These are phyloP conservation scores for Calocybe indica DNA, from an alignment of 768 basidiomycete species.

Conservation along the genomic window DNA sequence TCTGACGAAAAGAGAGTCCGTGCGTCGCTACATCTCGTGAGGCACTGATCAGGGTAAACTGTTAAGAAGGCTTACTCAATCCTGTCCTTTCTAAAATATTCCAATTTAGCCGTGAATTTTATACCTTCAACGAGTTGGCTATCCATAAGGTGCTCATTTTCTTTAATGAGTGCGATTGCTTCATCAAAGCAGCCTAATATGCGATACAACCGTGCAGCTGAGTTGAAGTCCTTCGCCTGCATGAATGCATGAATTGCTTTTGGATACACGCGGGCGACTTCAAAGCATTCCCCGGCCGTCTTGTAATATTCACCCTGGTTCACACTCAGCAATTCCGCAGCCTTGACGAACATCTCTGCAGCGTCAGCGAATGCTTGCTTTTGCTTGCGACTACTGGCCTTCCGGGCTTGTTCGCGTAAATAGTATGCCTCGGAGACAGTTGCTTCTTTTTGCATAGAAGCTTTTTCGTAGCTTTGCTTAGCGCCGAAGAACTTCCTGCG, in stretches of 20 bases:
- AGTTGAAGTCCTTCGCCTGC: conserved; percentile 33
- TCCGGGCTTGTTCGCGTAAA: conserved; percentile 45
- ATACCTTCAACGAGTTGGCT: conserved; percentile 27
- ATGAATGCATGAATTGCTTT: conserved; percentile 41
- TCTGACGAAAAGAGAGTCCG: conserved; percentile 39
- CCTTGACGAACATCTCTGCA: conserved; percentile 42
- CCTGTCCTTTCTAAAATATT: conserved; percentile 34
- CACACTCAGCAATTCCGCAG: conserved; percentile 16
- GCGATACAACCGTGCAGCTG: conserved; percentile 42
- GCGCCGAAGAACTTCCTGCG: conserved; percentile 47
- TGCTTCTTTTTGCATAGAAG: conserved; percentile 33
- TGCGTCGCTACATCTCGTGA: conserved; percentile 32
- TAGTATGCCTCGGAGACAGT: conserved; percentile 47
- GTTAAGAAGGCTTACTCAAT: conserved; percentile 22
- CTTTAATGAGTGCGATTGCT: conserved; percentile 39
- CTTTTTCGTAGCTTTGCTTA: conserved; percentile 47
- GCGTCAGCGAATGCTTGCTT: conserved; percentile 33
- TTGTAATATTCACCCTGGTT: conserved; percentile 23
- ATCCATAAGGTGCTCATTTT: conserved; percentile 24
- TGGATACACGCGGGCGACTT: conserved; percentile 28
- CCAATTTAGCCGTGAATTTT: conserved; percentile 36
- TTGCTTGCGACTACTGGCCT: conserved; percentile 12
- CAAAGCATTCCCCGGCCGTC: conserved; percentile 42
- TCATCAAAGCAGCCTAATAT: conserved; percentile 46
- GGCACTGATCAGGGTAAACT: no score